Evolutionary conservation across 805 yeast species (phyloP).

Genomic region (Yarrowia sp.): DNA sequence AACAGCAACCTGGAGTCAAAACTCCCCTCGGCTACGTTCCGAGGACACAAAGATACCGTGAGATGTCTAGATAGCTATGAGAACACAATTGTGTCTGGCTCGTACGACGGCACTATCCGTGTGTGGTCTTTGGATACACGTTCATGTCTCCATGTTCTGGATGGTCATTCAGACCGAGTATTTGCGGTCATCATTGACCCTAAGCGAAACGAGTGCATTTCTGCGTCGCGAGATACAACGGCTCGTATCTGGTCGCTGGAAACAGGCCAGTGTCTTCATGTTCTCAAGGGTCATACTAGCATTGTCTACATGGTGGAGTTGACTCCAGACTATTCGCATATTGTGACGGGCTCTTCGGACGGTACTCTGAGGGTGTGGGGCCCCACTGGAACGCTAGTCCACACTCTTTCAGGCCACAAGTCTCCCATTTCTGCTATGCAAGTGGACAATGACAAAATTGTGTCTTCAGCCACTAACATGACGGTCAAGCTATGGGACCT

Average conservation of each 20-base stretch:
- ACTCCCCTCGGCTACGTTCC: constrained; percentile 45
- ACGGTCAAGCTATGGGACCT: constrained; percentile 96
- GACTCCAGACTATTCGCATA: constrained; percentile 64
- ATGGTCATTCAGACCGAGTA: constrained; percentile 15
- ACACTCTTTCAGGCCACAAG: constrained; percentile 86
- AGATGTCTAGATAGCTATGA: constrained; percentile 54
- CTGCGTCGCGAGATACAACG: constrained; percentile 74
- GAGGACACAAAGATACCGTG: constrained; percentile 49
- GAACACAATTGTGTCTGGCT: constrained; percentile 52
- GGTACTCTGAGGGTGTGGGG: constrained; percentile 88
- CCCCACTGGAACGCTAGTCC: constrained; percentile 81
- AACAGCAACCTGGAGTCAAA: constrained; percentile 12
- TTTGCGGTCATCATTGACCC: constrained; percentile 12
- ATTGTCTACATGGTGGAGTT: constrained; percentile 65
- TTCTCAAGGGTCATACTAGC: constrained; percentile 67
- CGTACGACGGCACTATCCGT: constrained; percentile 50
- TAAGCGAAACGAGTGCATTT: background rate
- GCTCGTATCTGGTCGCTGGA: constrained; percentile 94
- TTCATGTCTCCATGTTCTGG: constrained; percentile 42
- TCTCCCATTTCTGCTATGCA: constrained; percentile 89
- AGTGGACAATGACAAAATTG: constrained; percentile 83
- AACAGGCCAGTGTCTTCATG: constrained; percentile 76
- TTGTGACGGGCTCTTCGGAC: constrained; percentile 86
- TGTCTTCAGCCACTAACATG: constrained; percentile 93
- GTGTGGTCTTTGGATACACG: constrained; percentile 61